Percentiles rank a stretch among this genome's conserved stretches.
Conservation (phyloP, 2,329 filamentous ascomycete genomes). For the Pestalotiopsis sp. region DNA sequence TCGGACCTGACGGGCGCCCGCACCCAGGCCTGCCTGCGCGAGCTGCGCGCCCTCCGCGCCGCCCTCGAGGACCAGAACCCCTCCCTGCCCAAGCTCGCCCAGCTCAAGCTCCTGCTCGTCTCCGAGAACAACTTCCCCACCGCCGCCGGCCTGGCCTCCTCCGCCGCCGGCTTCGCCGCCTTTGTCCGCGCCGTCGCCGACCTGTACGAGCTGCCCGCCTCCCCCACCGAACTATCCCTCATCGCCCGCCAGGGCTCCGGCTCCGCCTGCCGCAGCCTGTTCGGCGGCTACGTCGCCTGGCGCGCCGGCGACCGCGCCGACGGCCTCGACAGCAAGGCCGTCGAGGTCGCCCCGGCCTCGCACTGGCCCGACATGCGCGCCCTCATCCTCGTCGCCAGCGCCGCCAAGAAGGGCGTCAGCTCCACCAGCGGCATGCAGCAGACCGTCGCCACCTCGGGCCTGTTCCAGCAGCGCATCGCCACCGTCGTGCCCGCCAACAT, state of each 20-base stretch:
- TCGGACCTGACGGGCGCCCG: constrained; percentile 87
- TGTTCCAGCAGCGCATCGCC: constrained; percentile 78
- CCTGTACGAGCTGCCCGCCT: constrained; percentile 82
- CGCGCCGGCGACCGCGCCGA: constrained; percentile 75
- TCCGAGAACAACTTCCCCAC: constrained; percentile 99
- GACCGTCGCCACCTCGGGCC: constrained; percentile 86
- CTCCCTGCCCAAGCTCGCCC: constrained; percentile 80
- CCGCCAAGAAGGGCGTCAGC: constrained; percentile 93
- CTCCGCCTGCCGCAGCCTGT: constrained; percentile 89
- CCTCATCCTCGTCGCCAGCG: constrained; percentile 85
- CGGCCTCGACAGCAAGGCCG: constrained; percentile 84
- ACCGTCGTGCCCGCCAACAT: constrained; percentile 83
- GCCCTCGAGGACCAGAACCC: constrained; percentile 73
- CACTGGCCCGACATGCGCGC: constrained; percentile 98
- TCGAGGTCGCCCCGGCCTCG: constrained; percentile 82
- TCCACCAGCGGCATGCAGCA: constrained; percentile 96
- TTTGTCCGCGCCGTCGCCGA: constrained; percentile 86
- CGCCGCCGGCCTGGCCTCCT: constrained; percentile 82
- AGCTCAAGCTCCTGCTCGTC: constrained; percentile 79
- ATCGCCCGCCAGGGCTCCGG: constrained; percentile 94
- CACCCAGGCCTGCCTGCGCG: constrained; percentile 92
- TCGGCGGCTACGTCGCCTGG: constrained; percentile 97
- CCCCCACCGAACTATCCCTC: constrained; percentile 79
- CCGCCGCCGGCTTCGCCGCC: constrained; percentile 70
- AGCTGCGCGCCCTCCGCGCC: constrained; percentile 77